Base-by-base conservation (phyloP, 345 rosid species). In the Bretschneidera sinensis region DNA sequence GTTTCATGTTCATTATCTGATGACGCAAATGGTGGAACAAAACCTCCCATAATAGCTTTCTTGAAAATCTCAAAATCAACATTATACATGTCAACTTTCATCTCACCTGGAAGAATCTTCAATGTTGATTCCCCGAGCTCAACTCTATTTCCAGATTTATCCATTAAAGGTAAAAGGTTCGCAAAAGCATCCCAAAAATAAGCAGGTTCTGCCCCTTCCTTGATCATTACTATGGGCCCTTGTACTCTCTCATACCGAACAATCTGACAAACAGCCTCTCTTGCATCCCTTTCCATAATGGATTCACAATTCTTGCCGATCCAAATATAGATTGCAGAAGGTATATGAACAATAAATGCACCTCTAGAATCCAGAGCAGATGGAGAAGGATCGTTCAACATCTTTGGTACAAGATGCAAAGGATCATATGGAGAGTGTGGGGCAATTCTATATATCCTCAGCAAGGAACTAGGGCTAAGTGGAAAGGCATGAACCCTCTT, bases 371-470 rank as follows among this genome's bases (percentile, higher is more conserved):
- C 99, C 66, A 95, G 70, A 24, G 88, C 83, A 24, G 69, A 66
- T 28, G 95, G 87, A 57, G 86, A 81, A 45, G 97, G 99, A 73
- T 85, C 95, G 21, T 87, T 86, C 78, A 88, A 75, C 88, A 88
- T 81, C 74, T 89, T 95, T 15, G 95, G 97, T 61, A 95, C 99
- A 59, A 95, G 92, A 73, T 95, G 99, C 83, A 95, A 67, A 63
- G 99, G 99, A 73, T 95, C 99, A 65, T 95, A 95, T 9, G 96
- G 92, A 1, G 97, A 95, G 64, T 95, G 99, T 6, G 97, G 97
- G 14, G 92, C 90, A 73, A 95, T 77, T 76, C 90, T 85, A 66
- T 91, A 91, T 85, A 91, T 82, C 68, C 99, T 82, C 56, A 95
- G 80, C 64, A 95, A 75, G 11, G 99, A 95, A 77, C 91, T 95